Base-by-base conservation (phyloP, 148 eudicot genomes). In the Silene conica region DNA sequence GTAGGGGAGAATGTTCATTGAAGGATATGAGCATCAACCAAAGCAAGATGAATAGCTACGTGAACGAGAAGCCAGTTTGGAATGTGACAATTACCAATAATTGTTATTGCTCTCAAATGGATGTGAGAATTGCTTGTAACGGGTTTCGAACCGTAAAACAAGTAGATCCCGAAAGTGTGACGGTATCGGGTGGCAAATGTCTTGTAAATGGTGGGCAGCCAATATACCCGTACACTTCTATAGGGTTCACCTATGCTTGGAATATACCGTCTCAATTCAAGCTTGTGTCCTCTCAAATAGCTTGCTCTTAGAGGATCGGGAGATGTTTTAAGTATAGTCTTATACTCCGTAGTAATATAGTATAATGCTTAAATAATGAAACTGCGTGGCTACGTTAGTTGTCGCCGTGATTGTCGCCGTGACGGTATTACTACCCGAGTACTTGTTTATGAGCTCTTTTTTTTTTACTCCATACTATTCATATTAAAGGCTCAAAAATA, bases 221-320 rank as follows among this genome's bases (percentile, higher is more conserved):
- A 14, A 63, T 74, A 9, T 79, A 79, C 62, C 81, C 81, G 4
- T 79, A 74, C 11, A 31, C 64, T 68, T 79, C 81, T 1, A 23
- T 79, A 15, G 43, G 56, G 9, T 79, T 79, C 25, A 79, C 77
- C 45, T 79, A 79, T 68, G 81, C 70, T 79, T 79, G 77, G 76
- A 34, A 28, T 48, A 16, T 38, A 18, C 81, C 81, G 5, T 75
- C 74, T 31, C 69, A 58, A 10, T 79, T 73, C 50, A 73, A 63
- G 74, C 63, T 79, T 23, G 22, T 79, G 52, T 79, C 81, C 59
- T 79, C 81, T 60, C 81, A 79, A 69, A 26, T 79, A 10, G 77
- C 63, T n/a, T 79, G 81, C 22, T 79, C 81, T 50, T 79, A 73
- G 21, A 41, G 2, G 9, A 14, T 18, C 14, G 52, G 14, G 52